Base-by-base conservation (phyloP, 2,329 filamentous ascomycete species). In the Neopestalotiopsis sp. region DNA sequence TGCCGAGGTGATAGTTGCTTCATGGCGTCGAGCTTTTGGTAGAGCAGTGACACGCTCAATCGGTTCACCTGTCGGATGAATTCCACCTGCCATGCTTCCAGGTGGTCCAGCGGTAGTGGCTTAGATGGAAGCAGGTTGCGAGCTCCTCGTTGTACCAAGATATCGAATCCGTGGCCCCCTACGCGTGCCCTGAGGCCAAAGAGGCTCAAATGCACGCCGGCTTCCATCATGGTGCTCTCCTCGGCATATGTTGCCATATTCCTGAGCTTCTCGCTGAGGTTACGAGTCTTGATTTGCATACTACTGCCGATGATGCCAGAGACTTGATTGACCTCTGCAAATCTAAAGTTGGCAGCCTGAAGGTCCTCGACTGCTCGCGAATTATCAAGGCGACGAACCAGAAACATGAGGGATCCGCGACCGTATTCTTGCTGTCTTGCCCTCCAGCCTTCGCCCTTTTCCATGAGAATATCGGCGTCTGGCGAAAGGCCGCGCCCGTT, bases 351-450 rank as follows among this genome's bases (percentile, higher is more conserved):
- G 12, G 88, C 83, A 1, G 92, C 89, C 71, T 91, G 87, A 14
- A 97, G 84, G 34, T 86, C 86, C 65, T 88, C 85, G 0, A 88
- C 84, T 45, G 94, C 92, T 0, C 85, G 82, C 42, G 84, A 83
- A 42, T 80, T 83, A 42, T 85, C 83, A 1, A 92, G 84, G 58
- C 86, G 86, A 12, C 90, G 91, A 5, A 94, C 91, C 10, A 97
- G 86, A 74, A 97, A 94, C 78, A 97, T 88, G 60, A 97, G 85
- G 67, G 95, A 93, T 0, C 94, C 94, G 69, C 90, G 90, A 4
- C 92, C 92, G 49, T 89, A 86, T 38, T 81, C 77, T 17, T 79
- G 74, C 30, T 71, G 72, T 30, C 71, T 72, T 4, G 72, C 67
- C 20, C 71, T 68, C 38, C 79, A 65, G 0, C 80, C 68, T 52